Conservation (phyloP, 2,329 filamentous ascomycete genomes). For the Leptodontidium sp. region DNA sequence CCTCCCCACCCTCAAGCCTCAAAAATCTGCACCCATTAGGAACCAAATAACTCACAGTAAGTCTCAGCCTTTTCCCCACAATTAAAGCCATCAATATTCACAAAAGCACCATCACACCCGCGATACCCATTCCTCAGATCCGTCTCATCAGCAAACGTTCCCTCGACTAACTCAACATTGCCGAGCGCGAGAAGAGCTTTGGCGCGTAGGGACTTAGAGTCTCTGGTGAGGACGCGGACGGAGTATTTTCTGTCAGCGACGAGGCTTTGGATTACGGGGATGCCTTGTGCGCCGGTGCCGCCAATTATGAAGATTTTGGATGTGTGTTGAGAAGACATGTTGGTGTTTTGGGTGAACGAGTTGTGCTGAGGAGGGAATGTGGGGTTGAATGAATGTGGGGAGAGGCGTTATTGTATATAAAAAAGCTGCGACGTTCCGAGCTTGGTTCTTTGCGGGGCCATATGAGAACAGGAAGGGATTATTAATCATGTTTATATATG, state of each 20-base stretch:
- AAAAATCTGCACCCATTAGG: too few relatives aligned
- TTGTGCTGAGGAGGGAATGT: too few relatives aligned
- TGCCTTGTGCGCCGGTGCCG: slow-evolving; percentile 60
- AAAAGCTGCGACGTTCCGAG: too few relatives aligned
- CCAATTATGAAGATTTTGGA: slow-evolving; percentile 53
- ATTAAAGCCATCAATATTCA: slow-evolving; percentile 64
- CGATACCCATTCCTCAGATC: slow-evolving; percentile 54
- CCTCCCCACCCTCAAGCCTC: too few relatives aligned
- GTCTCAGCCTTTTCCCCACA: slow-evolving; percentile 60
- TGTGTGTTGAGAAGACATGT: slow-evolving; percentile 22
- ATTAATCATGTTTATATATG: too few relatives aligned
- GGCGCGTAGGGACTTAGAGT: slow-evolving; percentile 52
- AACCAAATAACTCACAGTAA: too few relatives aligned
- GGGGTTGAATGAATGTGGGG: too few relatives aligned
- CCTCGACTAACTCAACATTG: slow-evolving; percentile 56
- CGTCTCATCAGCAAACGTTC: slow-evolving; percentile 56
- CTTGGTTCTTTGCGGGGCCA: too few relatives aligned
- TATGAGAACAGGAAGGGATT: too few relatives aligned
- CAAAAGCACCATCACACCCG: slow-evolving; percentile 57
- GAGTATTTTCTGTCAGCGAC: slow-evolving; percentile 53
- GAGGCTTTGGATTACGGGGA: slow-evolving; percentile 55
- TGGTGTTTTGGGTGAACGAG: too few relatives aligned
- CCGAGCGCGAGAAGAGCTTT: slow-evolving; percentile 52
- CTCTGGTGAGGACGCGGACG: slow-evolving; percentile 57
- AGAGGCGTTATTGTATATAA: too few relatives aligned